Evolutionary conservation across 306 rosid species (phyloP), one percentile per base, ranked within the genome.

Genomic region (Fragaria iinumae): DNA sequence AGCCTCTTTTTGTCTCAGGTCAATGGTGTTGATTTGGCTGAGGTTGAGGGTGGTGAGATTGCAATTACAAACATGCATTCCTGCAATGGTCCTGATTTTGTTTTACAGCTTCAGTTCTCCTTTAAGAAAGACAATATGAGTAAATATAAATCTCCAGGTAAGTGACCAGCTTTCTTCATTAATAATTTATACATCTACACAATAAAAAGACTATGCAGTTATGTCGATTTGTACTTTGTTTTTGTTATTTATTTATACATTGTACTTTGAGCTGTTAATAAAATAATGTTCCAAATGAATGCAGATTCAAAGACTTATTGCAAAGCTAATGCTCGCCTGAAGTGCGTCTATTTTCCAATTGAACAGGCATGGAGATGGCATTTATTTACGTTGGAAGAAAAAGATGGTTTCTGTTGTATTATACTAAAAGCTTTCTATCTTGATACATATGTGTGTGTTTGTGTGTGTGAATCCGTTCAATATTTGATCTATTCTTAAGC

Each of bases 11-110:
- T 29, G 32, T 29, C 32, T 59, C 73, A 90, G 96, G 87, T 90
- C 76, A 90, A 90, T 50, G 83, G 74, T 41, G 81, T 50, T 55
- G 76, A 85, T 82, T 84, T 90, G 69, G 76, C 96, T 6, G 96
- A 85, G 79, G 59, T 83, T 82, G 80, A 80, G 50, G 90, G 90
- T 50, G 96, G 96, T n/a, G 92, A 90, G 72, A 85, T 83, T 55
- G 92, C 92, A 53, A 78, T 72, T 4, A 86, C 92, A 27, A 90
- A 90, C 69, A 74, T 85, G 82, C 88, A 88, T 83, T 90, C 95
- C 52, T 81, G 89, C 85, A 85, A 88, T 78, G 96, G 92, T 36
- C 88, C 89, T 25, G 83, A 86, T 39, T 88, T 90, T 86, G 83
- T 88, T 81, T 67, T 86, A 12, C 88, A 88, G 68, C 86, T 90